These are phyloP conservation scores for Typha latifolia DNA, from an alignment of 176 grass and related monocot genomes.

Conservation along the genomic window DNA sequence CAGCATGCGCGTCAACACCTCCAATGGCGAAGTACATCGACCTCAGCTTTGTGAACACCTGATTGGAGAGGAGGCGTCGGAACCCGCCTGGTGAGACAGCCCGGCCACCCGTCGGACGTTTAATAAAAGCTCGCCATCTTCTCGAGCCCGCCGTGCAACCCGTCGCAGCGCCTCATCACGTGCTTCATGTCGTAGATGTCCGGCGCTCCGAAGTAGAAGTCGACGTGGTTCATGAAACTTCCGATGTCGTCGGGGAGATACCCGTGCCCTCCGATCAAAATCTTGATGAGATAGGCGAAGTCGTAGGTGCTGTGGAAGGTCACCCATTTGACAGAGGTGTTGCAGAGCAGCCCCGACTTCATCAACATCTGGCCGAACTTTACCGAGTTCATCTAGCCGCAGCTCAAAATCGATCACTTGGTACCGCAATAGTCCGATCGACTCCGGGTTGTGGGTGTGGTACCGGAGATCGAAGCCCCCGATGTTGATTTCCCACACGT, in stretches of 20 bases:
- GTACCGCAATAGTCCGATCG: too few species aligned
- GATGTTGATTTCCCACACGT: slow-evolving; percentile 86
- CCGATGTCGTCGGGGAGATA: slow-evolving; percentile 22
- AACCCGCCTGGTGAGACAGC: slow-evolving; percentile 53
- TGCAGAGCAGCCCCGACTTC: slow-evolving; percentile 59
- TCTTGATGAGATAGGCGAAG: slow-evolving; percentile 67
- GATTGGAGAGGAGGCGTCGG: slow-evolving; percentile 68
- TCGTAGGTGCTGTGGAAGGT: slow-evolving; percentile 76
- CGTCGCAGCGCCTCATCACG: slow-evolving; percentile 33
- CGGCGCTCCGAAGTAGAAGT: slow-evolving; percentile 45
- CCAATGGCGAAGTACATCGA: slow-evolving; percentile 36
- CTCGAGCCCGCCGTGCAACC: slow-evolving; percentile 54
- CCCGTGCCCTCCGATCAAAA: slow-evolving; percentile 21
- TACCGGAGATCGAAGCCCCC: slow-evolving; percentile 57
- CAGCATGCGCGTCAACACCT: too few species aligned
- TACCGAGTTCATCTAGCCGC: slow-evolving; percentile 27
- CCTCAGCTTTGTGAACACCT: slow-evolving; percentile 43
- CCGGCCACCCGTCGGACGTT: slow-evolving; percentile 41
- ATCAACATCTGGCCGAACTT: slow-evolving; percentile 44
- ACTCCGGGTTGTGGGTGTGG: slow-evolving; percentile 44
- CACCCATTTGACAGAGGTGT: slow-evolving; percentile 40
- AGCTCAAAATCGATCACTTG: too few species aligned
- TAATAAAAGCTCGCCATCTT: slow-evolving; percentile 32
- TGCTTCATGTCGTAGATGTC: slow-evolving; percentile 59
- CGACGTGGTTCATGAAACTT: slow-evolving; percentile 39